phyloP scores from a whole-genome alignment of 495 filamentous ascomycete species.

The Pyronema omphalodes region DNA sequence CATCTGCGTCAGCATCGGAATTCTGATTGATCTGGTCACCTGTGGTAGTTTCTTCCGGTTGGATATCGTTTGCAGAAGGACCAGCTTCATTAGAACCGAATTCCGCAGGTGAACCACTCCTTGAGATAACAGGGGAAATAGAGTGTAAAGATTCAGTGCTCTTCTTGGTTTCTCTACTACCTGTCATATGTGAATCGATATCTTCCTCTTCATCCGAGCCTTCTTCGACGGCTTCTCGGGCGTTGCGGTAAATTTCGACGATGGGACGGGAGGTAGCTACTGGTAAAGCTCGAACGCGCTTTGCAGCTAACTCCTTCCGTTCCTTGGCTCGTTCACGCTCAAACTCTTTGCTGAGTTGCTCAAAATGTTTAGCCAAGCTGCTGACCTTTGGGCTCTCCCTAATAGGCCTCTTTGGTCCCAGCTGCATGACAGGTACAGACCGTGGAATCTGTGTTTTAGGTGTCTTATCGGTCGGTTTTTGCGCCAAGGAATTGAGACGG shows the following conservation, averaged over 20 bases:
- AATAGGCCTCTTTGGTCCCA: slow-evolving; percentile 29
- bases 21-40: neutral
- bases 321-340: slow-evolving; percentile 86
- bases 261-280: slow-evolving; percentile 85
- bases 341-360: slow-evolving; percentile 89
- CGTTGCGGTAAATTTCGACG: slow-evolving; percentile 86
- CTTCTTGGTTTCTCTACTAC: slow-evolving; percentile 23
- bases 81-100: neutral
- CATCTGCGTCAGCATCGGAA: slow-evolving; percentile 19
- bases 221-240: slow-evolving; percentile 80
- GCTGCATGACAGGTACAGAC: slow-evolving; percentile 37
- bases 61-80: slow-evolving; percentile 9
- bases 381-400: slow-evolving; percentile 56
- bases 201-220: slow-evolving; percentile 37
- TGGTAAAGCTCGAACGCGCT: slow-evolving; percentile 64
- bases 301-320: slow-evolving; percentile 61
- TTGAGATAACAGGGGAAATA: slow-evolving; percentile 12
- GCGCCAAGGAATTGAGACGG: slow-evolving; percentile 27
- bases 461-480: slow-evolving; percentile 25
- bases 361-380: slow-evolving; percentile 81
- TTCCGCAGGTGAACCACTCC: neutral
- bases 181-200: neutral
- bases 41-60: slow-evolving; percentile 1
- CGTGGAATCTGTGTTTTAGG: slow-evolving; percentile 81
- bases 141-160: slow-evolving; percentile 22